Evolutionary conservation across 768 basidiomycete species (phyloP), one percentile per base, ranked within the genome.

Genomic region (Cystobasidium onofrii): DNA sequence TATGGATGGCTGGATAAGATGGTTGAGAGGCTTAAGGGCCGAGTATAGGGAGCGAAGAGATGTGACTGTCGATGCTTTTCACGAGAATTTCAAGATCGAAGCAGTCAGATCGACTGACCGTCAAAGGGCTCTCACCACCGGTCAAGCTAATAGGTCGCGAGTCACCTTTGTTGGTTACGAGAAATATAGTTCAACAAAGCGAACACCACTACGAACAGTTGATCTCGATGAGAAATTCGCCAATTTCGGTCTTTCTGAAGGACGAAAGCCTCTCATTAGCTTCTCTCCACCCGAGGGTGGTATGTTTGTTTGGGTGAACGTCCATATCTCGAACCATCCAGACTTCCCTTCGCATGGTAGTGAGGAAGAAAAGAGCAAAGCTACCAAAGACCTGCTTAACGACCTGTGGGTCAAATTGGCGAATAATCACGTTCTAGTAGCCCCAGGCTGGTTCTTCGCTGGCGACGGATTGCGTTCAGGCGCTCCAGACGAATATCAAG

Each of bases 261-360:
- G 79, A 7, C 33, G 69, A 43, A 33, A 36, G 33, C 69, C 84
- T 27, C 78, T 88, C 74, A 85, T 91, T 75, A 87, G 86, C 60
- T 88, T 91, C 78, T 85, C 89, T 1, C 88, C 90, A 15, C 90
- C 90, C 0, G 85, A 85, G 0, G 85, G 88, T n/a, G 91, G 91
- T 9, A 93, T 92, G 91, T 92, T 90, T 81, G 44, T 65, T 69
- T 50, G 75, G 64, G 27, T 65, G 1, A 84, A 84, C 76, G 78
- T 91, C 31, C 84, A 90, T 81, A 83, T 91, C 46, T 84, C 86
- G 25, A 80, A 83, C 65, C 86, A 87, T 78, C 86, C 87, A 1
- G 79, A 82, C 44, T 82, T 60, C 55, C 33, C 18, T 20, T 10
- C 23, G 2, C 31, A 62, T 33, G 43, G 29, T 1, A 39, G 50